Conservation (phyloP, 768 basidiomycete species). For the Serendipita sp. region DNA sequence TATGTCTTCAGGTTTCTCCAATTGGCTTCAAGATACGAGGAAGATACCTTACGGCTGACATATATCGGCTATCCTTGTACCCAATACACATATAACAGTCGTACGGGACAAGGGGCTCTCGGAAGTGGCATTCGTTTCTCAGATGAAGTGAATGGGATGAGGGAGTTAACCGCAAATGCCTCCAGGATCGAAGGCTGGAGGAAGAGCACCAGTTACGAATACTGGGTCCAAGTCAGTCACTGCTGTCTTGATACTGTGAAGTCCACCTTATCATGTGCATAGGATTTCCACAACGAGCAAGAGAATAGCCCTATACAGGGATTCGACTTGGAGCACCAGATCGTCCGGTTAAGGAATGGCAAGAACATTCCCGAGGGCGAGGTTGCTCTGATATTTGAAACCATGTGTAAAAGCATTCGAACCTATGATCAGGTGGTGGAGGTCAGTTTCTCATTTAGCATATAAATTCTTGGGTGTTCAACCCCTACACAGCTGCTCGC, state of each 20-base stretch:
- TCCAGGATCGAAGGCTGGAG: slow-evolving; percentile 90
- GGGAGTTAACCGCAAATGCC: slow-evolving; percentile 60
- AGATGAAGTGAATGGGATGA: slow-evolving; percentile 47
- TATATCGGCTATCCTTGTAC: slow-evolving; percentile 53
- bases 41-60: slow-evolving; percentile 54
- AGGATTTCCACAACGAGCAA: slow-evolving; percentile 54
- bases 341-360: slow-evolving; percentile 59
- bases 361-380: slow-evolving; percentile 60
- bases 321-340: slow-evolving; percentile 75
- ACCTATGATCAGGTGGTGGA: slow-evolving; percentile 82
- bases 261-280: slow-evolving; percentile 9
- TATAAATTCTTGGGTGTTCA: neutral
- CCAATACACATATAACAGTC: slow-evolving; percentile 24
- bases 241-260: slow-evolving; percentile 4
- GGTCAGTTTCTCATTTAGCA: slow-evolving; percentile 24
- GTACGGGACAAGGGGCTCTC: slow-evolving; percentile 34
- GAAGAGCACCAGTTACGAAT: slow-evolving; percentile 61
- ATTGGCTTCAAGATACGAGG: slow-evolving; percentile 81
- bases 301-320: slow-evolving; percentile 47
- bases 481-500: slow-evolving; percentile 52
- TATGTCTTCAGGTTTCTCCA: slow-evolving; percentile 78
- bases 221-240: slow-evolving; percentile 44
- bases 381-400: slow-evolving; percentile 57
- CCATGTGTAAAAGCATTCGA: slow-evolving; percentile 25
- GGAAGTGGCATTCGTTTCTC: slow-evolving; percentile 70